Percentiles rank a stretch among this genome's conserved stretches.
Conservation (phyloP, 1,139 yeast species). For the Arxiozyma telluris region DNA sequence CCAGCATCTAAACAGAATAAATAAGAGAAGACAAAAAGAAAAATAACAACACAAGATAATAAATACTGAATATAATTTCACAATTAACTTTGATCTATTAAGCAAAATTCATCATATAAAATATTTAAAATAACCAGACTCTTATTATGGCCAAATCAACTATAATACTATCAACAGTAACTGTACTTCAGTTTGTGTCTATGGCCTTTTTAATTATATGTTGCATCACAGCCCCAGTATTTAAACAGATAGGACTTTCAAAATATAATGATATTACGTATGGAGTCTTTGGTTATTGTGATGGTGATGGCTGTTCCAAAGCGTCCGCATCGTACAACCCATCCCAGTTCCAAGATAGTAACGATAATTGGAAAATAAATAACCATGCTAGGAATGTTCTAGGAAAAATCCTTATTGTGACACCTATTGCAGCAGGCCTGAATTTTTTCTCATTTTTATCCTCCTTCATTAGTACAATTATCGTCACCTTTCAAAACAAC, state of each 20-base stretch:
- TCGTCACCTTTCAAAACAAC: slow-evolving; percentile 12
- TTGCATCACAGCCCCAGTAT: slow-evolving; percentile 56
- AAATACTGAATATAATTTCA: neutral
- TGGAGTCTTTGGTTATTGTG: slow-evolving; percentile 85
- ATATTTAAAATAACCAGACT: neutral
- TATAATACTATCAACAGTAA: slow-evolving; percentile 23
- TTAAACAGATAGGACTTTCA: slow-evolving; percentile 42
- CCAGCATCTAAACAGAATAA: neutral
- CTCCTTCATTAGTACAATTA: slow-evolving; percentile 10
- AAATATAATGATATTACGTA: slow-evolving; percentile 46
- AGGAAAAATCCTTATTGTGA: slow-evolving; percentile 64
- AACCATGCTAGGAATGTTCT: slow-evolving; percentile 54
- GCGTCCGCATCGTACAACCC: slow-evolving; percentile 44
- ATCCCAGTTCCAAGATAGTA: slow-evolving; percentile 24
- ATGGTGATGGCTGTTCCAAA: slow-evolving; percentile 39
- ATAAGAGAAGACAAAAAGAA: neutral
- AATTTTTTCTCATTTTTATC: slow-evolving; percentile 42
- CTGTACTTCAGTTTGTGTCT: slow-evolving; percentile 33
- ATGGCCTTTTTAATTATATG: slow-evolving; percentile 43
- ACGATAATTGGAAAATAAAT: slow-evolving; percentile 42
- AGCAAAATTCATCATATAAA: neutral
- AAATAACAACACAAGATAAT: neutral
- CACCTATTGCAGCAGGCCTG: slow-evolving; percentile 75
- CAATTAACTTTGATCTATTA: neutral
- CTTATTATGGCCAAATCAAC: slow-evolving; percentile 8